phyloP scores from a whole-genome alignment of 78 protist genomes.

The Guillardia theta region DNA sequence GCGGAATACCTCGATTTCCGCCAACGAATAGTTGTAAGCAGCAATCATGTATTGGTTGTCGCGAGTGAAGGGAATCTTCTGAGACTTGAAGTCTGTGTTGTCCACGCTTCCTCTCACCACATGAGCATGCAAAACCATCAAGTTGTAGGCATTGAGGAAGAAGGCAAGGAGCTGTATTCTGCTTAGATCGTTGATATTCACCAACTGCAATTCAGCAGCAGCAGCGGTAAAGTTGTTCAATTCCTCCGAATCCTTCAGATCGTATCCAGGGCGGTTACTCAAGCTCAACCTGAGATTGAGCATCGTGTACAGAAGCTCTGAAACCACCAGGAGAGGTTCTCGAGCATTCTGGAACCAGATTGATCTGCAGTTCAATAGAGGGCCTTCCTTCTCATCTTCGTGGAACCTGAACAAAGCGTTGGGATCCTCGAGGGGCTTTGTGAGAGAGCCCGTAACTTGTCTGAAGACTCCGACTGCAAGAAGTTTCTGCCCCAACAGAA shows the following conservation, averaged over 20 bases:
- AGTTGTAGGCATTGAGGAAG: constrained; percentile 45
- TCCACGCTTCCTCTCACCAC: constrained; percentile 8
- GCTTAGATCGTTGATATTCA: constrained; percentile 39
- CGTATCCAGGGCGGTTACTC: neutral
- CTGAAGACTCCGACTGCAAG: constrained; percentile 43
- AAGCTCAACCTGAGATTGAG: constrained; percentile 38
- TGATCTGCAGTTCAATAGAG: constrained; percentile 29
- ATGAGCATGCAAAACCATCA: constrained; percentile 41
- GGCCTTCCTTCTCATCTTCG: constrained; percentile 47
- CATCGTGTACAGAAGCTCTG: constrained; percentile 39
- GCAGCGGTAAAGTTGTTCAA: constrained; percentile 35
- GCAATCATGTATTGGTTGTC: constrained; percentile 45
- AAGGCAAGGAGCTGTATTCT: constrained; percentile 32
- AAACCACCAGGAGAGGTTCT: constrained; percentile 41
- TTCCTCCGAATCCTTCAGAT: constrained; percentile 27
- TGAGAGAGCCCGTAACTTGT: constrained; percentile 37
- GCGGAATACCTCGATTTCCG: no score
- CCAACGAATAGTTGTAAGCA: constrained; percentile 37
- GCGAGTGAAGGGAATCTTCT: constrained; percentile 41
- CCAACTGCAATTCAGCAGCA: constrained; percentile 39
- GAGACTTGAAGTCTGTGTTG: constrained; percentile 32
- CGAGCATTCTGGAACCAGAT: constrained; percentile 48
- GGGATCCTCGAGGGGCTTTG: constrained; percentile 48
- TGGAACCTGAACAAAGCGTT: constrained; percentile 43
- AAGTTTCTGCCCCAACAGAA: constrained; percentile 41